These are phyloP conservation scores for Polytolypa hystricis DNA, from an alignment of 2,329 filamentous ascomycete genomes.

Conservation along the genomic window DNA sequence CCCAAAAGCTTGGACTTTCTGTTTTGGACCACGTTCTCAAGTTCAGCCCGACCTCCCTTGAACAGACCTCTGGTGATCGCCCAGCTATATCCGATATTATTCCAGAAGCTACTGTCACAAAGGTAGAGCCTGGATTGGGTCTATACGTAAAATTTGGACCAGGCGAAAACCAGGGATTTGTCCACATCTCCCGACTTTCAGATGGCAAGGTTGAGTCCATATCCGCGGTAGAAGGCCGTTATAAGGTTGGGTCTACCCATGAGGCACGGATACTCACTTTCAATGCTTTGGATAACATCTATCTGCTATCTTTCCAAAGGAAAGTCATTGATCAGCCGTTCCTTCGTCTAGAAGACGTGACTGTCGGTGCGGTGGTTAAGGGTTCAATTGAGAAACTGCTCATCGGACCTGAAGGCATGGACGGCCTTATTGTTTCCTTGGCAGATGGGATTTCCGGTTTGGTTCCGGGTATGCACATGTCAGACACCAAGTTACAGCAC, in stretches of 20 bases:
- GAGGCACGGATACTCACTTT: slow-evolving; percentile 75
- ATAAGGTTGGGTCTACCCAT: slow-evolving; percentile 67
- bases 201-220: slow-evolving; percentile 82
- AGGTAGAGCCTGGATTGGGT: slow-evolving; percentile 69
- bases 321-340: slow-evolving; percentile 77
- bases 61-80: slow-evolving; percentile 32
- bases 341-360: slow-evolving; percentile 82
- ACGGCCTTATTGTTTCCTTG: slow-evolving; percentile 70
- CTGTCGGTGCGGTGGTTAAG: slow-evolving; percentile 67
- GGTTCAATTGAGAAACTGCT: slow-evolving; percentile 78
- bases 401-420: slow-evolving; percentile 64
- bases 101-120: slow-evolving; percentile 65
- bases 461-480: slow-evolving; percentile 76
- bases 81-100: slow-evolving; percentile 55
- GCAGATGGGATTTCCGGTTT: slow-evolving; percentile 82
- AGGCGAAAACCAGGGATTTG: slow-evolving; percentile 61
- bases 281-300: slow-evolving; percentile 76
- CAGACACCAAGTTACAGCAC: slow-evolving; percentile 77
- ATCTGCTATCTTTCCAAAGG: slow-evolving; percentile 72
- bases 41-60: slow-evolving; percentile 34
- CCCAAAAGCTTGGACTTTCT: slow-evolving; percentile 78
- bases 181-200: slow-evolving; percentile 85
- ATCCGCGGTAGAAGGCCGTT: slow-evolving; percentile 64
- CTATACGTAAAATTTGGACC: slow-evolving; percentile 66
- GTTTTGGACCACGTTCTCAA: slow-evolving; percentile 72